phyloP scores from a whole-genome alignment of 2,329 filamentous ascomycete species.

The Aquanectria penicillioides region DNA sequence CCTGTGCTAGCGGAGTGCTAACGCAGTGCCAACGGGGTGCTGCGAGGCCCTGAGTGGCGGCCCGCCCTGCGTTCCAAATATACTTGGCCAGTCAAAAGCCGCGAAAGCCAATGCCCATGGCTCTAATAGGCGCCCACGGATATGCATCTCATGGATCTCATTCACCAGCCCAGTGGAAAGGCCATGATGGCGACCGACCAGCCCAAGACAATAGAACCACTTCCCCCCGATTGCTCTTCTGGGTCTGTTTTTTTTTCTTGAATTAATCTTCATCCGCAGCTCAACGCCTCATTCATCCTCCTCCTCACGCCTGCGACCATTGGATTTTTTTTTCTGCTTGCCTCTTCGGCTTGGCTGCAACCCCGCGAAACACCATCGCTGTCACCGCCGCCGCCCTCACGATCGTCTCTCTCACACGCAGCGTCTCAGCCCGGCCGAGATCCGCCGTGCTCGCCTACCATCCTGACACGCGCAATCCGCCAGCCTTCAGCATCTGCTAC shows the following conservation, averaged over 20 bases:
- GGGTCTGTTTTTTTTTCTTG: not conserved
- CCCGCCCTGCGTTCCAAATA: slow-evolving; percentile 37
- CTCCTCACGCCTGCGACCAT: not conserved
- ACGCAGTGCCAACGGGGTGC: slow-evolving; percentile 23
- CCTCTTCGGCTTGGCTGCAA: slow-evolving; percentile 4
- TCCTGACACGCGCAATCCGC: slow-evolving; percentile 15
- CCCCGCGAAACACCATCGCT: slow-evolving; percentile 39
- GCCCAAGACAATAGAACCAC: not conserved
- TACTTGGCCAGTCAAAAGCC: slow-evolving; percentile 39
- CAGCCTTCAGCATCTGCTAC: slow-evolving; percentile 29
- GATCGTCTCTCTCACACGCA: too few species aligned
- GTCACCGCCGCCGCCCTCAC: not conserved
- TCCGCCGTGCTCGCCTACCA: slow-evolving; percentile 29
- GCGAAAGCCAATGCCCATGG: slow-evolving; percentile 24
- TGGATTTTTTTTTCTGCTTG: too few species aligned
- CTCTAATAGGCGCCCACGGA: slow-evolving; percentile 40
- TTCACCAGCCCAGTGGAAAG: slow-evolving; percentile 1
- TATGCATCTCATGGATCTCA: slow-evolving; percentile 21
- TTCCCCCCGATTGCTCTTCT: not conserved
- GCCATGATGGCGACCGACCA: slow-evolving; percentile 1
- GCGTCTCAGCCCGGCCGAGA: too few species aligned
- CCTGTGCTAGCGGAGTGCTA: slow-evolving; percentile 23
- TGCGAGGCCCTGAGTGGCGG: slow-evolving; percentile 29
- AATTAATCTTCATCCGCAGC: not conserved
- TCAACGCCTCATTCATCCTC: slow-evolving; percentile 17